Base-by-base conservation (phyloP, 2,329 filamentous ascomycete genomes). In the Thelonectria rubi region DNA sequence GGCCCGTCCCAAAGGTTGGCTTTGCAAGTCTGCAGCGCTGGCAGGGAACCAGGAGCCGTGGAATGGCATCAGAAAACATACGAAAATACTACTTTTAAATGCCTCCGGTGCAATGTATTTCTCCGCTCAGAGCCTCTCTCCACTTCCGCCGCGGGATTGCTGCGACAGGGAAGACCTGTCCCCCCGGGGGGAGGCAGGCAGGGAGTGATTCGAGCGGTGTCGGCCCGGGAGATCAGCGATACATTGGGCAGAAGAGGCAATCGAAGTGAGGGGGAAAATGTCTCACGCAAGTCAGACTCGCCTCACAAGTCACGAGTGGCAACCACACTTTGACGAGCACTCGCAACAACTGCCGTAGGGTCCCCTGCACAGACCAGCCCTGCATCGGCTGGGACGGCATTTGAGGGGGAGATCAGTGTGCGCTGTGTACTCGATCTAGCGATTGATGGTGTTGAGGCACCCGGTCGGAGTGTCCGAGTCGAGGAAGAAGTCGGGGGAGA, bases 311-410 rank as follows among this genome's bases (percentile, higher is more conserved):
- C 10, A 43, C n/a, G 37, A 40, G 40, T 43, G 12, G 40, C 40
- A 30, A 30, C 26, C 26, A 6, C 7, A 5, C 8, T 30, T 8
- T 5, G 26, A 30, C 26, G 7, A 30, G 40, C n/a, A 20, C 42
- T 46, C 6, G 9, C 21, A 11, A 47, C 55, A 57, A 50, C 39
- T 57, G 47, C 47, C 46, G 55, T 30, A 21, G 11, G 47, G 26
- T 15, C 12, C 26, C 24, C 26, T 21, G 46, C 55, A 57, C 55
- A 47, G 46, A 32, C 55, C 55, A 51, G 15, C 55, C 40, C 34
- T 37, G 14, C n/a, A 51, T 45, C 55, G 55, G 55, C 55, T 57
- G 40, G 49, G 50, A 57, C 55, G 55, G 55, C 55, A 57, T 39
- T 42, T 14, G 47, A 14, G 39, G 47, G 45, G 54, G 54, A 30